phyloP scores from a whole-genome alignment of 164 flowering plant species.

The Umbilicus rupestris region DNA sequence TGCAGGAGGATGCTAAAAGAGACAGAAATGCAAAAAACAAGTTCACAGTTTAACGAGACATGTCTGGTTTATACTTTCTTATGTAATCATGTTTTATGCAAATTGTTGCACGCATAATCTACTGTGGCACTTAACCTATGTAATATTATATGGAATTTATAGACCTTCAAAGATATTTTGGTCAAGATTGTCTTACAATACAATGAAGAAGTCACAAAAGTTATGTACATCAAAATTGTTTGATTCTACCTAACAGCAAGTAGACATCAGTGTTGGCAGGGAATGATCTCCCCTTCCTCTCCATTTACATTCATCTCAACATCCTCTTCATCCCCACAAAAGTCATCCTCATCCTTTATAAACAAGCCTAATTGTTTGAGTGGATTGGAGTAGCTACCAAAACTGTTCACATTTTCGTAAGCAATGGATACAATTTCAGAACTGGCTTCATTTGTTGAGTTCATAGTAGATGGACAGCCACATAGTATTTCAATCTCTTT shows the following conservation, averaged over 20 bases:
- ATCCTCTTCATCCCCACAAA: slow-evolving; percentile 20
- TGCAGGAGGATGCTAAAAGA: slow-evolving; percentile 72
- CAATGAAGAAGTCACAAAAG: too few species aligned
- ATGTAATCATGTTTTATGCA: too few species aligned
- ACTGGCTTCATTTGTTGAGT: background rate
- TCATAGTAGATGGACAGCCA: slow-evolving; percentile 12
- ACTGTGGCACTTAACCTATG: too few species aligned
- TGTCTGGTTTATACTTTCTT: too few species aligned
- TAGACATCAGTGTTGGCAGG: background rate
- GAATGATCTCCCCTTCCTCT: slow-evolving; percentile 49
- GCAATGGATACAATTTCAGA: background rate
- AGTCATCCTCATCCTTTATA: slow-evolving; percentile 22
- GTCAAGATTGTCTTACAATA: too few species aligned
- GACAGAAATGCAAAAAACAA: slow-evolving; percentile 54
- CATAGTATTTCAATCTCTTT: slow-evolving; percentile 44
- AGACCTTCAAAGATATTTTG: too few species aligned
- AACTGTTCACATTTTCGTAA: background rate
- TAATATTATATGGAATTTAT: too few species aligned
- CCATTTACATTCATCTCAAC: slow-evolving; percentile 7
- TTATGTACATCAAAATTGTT: slow-evolving; percentile 3
- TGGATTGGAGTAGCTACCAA: slow-evolving; percentile 7
- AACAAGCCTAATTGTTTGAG: slow-evolving; percentile 32
- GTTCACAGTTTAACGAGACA: slow-evolving; percentile 42
- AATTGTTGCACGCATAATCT: too few species aligned
- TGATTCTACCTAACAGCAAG: background rate